A percentile compares a stretch with the other conserved stretches of the same genome.
Conservation (phyloP, 2,329 filamentous ascomycete genomes). For the Pseudogymnoascus sp. region DNA sequence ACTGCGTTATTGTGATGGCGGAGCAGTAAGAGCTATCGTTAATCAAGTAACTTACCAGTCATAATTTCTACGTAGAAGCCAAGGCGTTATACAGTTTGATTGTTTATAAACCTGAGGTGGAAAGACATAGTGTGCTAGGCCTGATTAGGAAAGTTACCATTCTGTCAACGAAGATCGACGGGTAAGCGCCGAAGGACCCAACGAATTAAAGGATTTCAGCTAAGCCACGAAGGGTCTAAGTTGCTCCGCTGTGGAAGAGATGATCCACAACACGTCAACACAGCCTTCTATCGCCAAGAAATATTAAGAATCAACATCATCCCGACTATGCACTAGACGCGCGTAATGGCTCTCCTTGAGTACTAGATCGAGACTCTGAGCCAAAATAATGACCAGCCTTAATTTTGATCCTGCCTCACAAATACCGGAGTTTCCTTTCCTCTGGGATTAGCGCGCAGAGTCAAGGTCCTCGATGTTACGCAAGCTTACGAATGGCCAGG, state of each 20-base stretch:
- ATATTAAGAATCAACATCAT: slow-evolving; percentile 1
- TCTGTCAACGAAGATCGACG: background rate
- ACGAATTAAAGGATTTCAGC: background rate
- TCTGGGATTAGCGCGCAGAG: background rate
- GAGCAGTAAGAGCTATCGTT: background rate
- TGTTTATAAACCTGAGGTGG: background rate
- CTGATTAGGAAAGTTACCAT: background rate
- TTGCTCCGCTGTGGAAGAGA: background rate
- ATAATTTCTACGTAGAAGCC: background rate
- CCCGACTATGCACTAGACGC: background rate
- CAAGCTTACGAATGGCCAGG: background rate
- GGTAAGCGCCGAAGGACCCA: background rate
- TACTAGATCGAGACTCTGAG: background rate
- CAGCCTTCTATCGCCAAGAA: background rate
- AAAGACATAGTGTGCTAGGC: background rate
- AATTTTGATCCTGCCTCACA: background rate
- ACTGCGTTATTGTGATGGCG: background rate
- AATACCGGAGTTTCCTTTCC: background rate
- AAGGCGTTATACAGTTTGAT: background rate
- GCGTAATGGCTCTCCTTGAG: background rate
- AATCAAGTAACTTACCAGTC: background rate
- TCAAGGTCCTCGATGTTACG: background rate
- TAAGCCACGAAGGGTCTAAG: background rate
- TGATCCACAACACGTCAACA: background rate
- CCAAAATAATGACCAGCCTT: background rate